phyloP scores from a whole-genome alignment of 2,329 filamentous ascomycete genomes.

The Aureobasidium subglaciale region DNA sequence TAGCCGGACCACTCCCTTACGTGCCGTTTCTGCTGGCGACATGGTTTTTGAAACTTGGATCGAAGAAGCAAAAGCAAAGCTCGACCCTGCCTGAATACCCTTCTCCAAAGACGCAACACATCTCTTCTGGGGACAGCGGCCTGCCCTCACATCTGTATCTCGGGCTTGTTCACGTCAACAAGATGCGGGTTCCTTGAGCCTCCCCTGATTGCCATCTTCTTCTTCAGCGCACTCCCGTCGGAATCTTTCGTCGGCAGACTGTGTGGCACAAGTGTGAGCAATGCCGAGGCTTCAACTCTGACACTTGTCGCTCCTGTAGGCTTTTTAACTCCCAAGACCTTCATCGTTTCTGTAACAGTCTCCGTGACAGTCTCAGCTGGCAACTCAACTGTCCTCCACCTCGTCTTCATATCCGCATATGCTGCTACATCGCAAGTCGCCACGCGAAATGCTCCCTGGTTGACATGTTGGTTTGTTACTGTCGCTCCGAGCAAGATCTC shows the following conservation, averaged over 20 bases:
- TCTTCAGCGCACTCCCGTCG: neutral
- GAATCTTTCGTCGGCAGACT: neutral
- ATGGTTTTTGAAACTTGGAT: constrained; percentile 64
- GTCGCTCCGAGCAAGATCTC: neutral
- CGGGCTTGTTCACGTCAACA: neutral
- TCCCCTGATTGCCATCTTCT: neutral
- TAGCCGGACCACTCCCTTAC: constrained; percentile 50
- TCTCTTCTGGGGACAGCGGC: too few relatives aligned
- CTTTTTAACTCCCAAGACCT: too few relatives aligned
- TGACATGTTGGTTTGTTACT: neutral
- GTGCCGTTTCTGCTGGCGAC: constrained; percentile 57
- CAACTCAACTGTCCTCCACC: neutral
- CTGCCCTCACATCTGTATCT: neutral
- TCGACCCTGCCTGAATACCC: neutral
- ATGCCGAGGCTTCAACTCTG: too few relatives aligned
- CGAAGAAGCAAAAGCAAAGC: constrained; percentile 33
- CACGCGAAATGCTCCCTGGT: neutral
- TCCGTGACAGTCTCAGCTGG: neutral
- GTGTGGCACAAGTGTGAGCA: neutral
- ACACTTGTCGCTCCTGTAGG: neutral
- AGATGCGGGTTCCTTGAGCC: neutral
- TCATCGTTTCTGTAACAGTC: neutral
- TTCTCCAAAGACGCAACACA: too few relatives aligned
- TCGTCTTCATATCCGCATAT: neutral
- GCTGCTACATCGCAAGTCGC: neutral